Conservation (phyloP, 2,329 filamentous ascomycete species). For the Dendrostoma leiphaemia region DNA sequence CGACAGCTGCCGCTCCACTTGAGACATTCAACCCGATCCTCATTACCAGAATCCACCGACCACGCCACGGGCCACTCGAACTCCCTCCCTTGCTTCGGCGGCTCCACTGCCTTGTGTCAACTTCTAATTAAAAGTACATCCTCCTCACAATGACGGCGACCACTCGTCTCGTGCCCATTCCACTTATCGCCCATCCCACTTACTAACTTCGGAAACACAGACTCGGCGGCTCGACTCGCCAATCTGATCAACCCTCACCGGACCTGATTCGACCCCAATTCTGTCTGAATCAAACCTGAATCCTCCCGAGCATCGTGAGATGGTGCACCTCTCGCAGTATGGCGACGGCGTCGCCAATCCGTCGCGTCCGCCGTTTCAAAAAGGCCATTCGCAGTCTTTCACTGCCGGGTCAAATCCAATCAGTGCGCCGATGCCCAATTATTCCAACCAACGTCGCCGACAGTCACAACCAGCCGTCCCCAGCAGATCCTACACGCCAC, state of each 20-base stretch:
- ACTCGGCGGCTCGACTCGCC: conserved; percentile 5
- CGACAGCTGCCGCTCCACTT: conserved; percentile 15
- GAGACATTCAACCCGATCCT: conserved; percentile 15
- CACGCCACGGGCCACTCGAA: conserved; percentile 16
- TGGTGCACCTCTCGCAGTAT: conserved; percentile 15
- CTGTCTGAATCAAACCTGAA: neutral
- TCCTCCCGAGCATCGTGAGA: conserved; percentile 3
- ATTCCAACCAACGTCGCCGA: conserved; percentile 14
- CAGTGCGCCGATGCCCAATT: conserved; percentile 18
- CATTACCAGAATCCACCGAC: conserved; percentile 12
- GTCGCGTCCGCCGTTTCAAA: conserved; percentile 14
- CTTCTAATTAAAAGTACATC: conserved; percentile 17
- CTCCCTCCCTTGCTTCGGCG: conserved; percentile 17
- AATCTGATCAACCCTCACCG: conserved; percentile 4
- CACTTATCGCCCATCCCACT: conserved; percentile 15
- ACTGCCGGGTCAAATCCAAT: conserved; percentile 19
- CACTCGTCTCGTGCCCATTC: conserved; percentile 11
- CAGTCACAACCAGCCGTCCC: conserved; percentile 13
- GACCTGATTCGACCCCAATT: conserved; percentile 6
- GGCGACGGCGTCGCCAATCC: conserved; percentile 19
- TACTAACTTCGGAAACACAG: conserved; percentile 15
- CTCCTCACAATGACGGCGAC: conserved; percentile 8
- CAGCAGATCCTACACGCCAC: conserved; percentile 16
- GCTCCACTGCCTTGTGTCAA: conserved; percentile 14
- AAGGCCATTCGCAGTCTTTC: conserved; percentile 17